These are phyloP conservation scores for Nyctanthes arbortristis DNA, from an alignment of 257 asterid genomes.

Conservation along the genomic window DNA sequence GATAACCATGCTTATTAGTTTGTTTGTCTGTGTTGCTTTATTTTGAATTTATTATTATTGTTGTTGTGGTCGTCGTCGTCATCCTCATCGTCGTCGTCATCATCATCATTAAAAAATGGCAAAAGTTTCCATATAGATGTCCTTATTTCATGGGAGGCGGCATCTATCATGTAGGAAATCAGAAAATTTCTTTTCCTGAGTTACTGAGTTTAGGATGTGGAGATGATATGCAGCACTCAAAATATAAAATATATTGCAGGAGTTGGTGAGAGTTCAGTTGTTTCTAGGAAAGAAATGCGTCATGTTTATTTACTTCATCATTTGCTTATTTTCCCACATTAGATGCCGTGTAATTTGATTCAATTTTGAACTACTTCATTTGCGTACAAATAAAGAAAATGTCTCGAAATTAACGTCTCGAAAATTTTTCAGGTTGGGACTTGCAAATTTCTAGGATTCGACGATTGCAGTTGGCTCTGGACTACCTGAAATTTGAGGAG, in stretches of 20 bases:
- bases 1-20: too few species aligned
- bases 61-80: too few species aligned
- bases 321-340: conserved; percentile 14
- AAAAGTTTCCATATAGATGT: too few species aligned
- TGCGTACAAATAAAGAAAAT: conserved; percentile 13
- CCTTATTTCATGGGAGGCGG: background rate
- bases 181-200: background rate
- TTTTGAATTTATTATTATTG: too few species aligned
- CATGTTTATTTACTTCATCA: conserved; percentile 1
- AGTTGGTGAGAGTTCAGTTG: background rate
- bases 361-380: conserved; percentile 19
- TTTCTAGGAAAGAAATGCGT: conserved; percentile 8
- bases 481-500: conserved; percentile 80
- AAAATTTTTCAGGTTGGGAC: conserved; percentile 73
- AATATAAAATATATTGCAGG: background rate
- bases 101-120: too few species aligned
- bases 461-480: conserved; percentile 83
- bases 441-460: conserved; percentile 74
- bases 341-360: conserved; percentile 8
- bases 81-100: too few species aligned
- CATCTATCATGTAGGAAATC: background rate
- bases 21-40: too few species aligned
- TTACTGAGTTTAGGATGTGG: background rate
- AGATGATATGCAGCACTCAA: background rate
- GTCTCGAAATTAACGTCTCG: conserved; percentile 23